Percentiles rank a stretch among this genome's conserved stretches.
Evolutionary conservation across 352 stramenopile genomes (phyloP).

Genomic region (Pythium plurisporium): DNA sequence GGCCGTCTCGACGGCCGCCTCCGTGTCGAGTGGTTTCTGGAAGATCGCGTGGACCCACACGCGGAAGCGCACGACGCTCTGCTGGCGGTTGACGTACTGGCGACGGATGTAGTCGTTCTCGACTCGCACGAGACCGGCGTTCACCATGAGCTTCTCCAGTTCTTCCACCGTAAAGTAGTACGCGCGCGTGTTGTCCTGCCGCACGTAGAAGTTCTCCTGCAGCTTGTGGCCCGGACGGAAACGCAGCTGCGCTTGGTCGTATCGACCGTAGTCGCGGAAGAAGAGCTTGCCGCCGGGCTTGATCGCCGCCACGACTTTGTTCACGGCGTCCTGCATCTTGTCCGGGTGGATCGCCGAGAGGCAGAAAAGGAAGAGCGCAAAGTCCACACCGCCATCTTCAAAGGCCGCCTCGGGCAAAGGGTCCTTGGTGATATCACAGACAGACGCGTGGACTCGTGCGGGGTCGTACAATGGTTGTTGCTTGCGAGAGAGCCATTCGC

Average conservation of each 20-base stretch:
- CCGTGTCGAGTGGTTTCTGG: constrained; percentile 50
- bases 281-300: constrained; percentile 83
- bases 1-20: neutral
- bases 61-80: constrained; percentile 82
- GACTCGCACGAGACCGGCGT: constrained; percentile 51
- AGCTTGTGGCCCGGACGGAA: constrained; percentile 86
- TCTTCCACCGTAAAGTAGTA: constrained; percentile 94
- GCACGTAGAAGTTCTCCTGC: constrained; percentile 94
- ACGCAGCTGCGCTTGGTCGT: constrained; percentile 94
- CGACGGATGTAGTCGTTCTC: constrained; percentile 87
- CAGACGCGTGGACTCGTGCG: constrained; percentile 55
- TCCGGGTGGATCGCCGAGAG: constrained; percentile 90
- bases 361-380: constrained; percentile 82
- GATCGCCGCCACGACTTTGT: constrained; percentile 81
- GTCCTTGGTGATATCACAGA: constrained; percentile 86
- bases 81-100: constrained; percentile 84
- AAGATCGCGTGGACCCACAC: constrained; percentile 88
- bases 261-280: constrained; percentile 95
- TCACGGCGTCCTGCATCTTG: constrained; percentile 81
- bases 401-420: constrained; percentile 49
- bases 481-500: too few relatives aligned
- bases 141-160: constrained; percentile 53
- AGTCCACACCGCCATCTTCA: constrained; percentile 65
- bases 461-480: constrained; percentile 81
- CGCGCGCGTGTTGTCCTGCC: constrained; percentile 92